phyloP scores from a whole-genome alignment of 345 rosid species.

The Gossypium rotundifolium region DNA sequence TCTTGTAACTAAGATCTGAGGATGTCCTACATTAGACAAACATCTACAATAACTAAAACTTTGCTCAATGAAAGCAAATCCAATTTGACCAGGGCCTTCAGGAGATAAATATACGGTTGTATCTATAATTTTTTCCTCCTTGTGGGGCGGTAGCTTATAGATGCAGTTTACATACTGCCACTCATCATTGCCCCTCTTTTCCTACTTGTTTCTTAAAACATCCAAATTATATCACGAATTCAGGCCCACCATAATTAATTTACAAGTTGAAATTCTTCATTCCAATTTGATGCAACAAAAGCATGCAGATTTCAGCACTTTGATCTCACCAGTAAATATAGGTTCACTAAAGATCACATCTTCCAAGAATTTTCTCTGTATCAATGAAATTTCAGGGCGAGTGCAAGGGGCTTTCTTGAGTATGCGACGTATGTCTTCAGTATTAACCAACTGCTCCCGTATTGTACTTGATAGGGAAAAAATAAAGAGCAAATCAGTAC shows the following conservation, averaged over 20 bases:
- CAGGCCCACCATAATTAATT: not conserved
- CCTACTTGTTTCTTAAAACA: not conserved
- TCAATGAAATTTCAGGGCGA: constrained; percentile 66
- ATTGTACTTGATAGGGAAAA: constrained; percentile 51
- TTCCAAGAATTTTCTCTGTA: constrained; percentile 74
- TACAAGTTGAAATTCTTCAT: not conserved
- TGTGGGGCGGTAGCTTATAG: not conserved
- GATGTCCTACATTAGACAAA: not conserved
- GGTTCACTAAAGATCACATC: constrained; percentile 64
- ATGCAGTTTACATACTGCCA: not conserved
- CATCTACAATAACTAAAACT: not conserved
- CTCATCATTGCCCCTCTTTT: not conserved
- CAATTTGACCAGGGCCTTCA: not conserved
- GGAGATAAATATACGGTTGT: not conserved
- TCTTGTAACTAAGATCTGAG: not conserved
- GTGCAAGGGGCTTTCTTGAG: constrained; percentile 99
- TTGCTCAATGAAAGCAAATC: not conserved
- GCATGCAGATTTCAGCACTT: constrained; percentile 13
- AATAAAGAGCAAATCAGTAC: constrained; percentile 17
- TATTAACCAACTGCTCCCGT: constrained; percentile 75
- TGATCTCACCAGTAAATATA: constrained; percentile 63
- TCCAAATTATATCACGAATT: not conserved
- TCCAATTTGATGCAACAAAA: not conserved
- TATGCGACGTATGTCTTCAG: constrained; percentile 85
- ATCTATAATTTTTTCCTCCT: not conserved